phyloP scores from a whole-genome alignment of 129 eudicot genomes.

The Flaveria robusta region DNA sequence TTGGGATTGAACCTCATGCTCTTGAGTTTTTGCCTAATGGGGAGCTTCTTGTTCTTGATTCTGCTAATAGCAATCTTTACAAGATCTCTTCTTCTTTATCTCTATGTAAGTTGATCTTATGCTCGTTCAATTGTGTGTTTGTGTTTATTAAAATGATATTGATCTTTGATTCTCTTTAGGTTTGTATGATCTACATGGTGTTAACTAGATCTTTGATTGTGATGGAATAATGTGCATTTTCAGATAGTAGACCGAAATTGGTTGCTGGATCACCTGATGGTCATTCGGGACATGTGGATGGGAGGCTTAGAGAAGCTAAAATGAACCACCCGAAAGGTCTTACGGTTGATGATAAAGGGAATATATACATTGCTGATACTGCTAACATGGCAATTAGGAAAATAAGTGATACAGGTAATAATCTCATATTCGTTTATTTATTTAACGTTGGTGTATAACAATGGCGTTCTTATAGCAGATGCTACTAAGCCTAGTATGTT shows the following conservation, averaged over 20 bases:
- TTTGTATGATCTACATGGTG: not conserved
- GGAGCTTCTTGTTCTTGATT: constrained; percentile 88
- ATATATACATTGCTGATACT: constrained; percentile 86
- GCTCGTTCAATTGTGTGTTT: not conserved
- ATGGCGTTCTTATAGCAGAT: not conserved
- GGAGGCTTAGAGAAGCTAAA: constrained; percentile 78
- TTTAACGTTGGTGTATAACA: not conserved
- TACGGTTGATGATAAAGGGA: constrained; percentile 92
- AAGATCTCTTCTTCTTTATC: constrained; percentile 92
- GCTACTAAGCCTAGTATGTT: not conserved
- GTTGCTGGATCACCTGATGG: constrained; percentile 94
- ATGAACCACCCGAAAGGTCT: constrained; percentile 95
- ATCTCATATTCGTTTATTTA: not conserved
- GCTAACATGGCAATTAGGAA: constrained; percentile 87
- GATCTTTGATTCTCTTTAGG: not conserved
- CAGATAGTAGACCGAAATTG: constrained; percentile 90
- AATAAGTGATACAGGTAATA: constrained; percentile 78
- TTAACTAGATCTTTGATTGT: not conserved
- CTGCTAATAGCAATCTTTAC: constrained; percentile 90
- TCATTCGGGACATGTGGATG: constrained; percentile 86
- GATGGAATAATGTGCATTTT: constrained; percentile 13
- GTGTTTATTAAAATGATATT: not conserved
- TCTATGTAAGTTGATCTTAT: constrained; percentile 56
- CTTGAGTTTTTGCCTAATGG: constrained; percentile 82
- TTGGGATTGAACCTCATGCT: constrained; percentile 93